phyloP scores from a whole-genome alignment of 805 yeast genomes.

The Yarrowia divulgata region DNA sequence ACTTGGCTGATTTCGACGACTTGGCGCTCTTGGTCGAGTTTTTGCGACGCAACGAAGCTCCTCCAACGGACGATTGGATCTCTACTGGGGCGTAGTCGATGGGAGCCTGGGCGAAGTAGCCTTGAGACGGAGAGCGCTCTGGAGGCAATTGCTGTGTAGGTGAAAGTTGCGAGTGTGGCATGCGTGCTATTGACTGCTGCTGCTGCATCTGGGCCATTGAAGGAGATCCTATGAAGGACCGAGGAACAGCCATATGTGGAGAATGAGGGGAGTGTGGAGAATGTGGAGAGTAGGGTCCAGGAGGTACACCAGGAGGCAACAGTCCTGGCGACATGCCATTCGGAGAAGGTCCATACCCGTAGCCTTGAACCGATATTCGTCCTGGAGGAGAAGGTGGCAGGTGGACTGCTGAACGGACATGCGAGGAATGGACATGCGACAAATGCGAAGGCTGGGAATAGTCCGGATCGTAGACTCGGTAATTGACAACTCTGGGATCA shows the following conservation, averaged over 20 bases:
- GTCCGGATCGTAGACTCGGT: not conserved
- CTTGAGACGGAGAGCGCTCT: not conserved
- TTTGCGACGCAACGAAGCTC: not conserved
- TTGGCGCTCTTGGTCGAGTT: slow-evolving; percentile 3
- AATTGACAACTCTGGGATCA: not conserved
- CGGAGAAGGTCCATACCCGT: not conserved
- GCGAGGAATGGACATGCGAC: not conserved
- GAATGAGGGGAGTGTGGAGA: not conserved
- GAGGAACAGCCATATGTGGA: slow-evolving; percentile 11
- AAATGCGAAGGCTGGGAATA: not conserved
- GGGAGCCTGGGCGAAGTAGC: not conserved
- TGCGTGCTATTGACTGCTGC: no score
- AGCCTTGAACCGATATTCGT: not conserved
- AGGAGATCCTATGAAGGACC: not conserved
- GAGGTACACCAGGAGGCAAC: not conserved
- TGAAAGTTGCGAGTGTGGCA: not conserved
- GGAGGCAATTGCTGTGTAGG: no score
- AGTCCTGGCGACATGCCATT: not conserved
- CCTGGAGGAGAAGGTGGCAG: not conserved
- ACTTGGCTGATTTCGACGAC: not conserved
- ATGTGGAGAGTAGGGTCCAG: not conserved
- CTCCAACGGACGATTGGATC: not conserved
- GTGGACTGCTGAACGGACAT: no score
- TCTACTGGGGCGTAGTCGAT: not conserved
- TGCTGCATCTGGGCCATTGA: not conserved